Conservation (phyloP, 352 stramenopile genomes). For the Blastocystis sp. region DNA sequence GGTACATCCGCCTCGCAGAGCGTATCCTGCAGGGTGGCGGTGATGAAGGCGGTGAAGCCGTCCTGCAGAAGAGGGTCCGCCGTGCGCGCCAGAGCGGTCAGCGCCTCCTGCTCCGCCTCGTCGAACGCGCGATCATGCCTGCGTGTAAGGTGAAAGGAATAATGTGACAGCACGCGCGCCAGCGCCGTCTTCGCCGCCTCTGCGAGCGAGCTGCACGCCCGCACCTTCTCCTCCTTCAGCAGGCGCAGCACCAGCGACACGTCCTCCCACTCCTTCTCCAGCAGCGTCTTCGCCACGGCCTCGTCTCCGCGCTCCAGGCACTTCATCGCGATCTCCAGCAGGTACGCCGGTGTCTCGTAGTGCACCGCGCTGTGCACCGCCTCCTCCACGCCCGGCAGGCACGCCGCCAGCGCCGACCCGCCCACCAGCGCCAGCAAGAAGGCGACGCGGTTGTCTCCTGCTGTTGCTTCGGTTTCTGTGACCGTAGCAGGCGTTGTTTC, state of each 20-base stretch:
- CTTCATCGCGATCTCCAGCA: neutral
- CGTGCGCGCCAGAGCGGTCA: neutral
- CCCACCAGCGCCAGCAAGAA: slow-evolving; percentile 4
- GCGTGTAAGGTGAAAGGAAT: neutral
- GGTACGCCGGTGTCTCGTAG: neutral
- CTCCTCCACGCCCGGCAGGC: neutral
- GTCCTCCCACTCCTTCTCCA: neutral
- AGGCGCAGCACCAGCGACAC: neutral
- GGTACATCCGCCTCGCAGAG: neutral
- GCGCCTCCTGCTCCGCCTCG: neutral
- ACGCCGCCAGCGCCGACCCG: neutral
- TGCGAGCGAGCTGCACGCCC: neutral
- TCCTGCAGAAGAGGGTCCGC: neutral
- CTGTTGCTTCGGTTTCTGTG: too few relatives aligned
- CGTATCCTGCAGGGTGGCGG: neutral
- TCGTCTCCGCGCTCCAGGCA: neutral
- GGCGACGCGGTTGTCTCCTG: slow-evolving; percentile 10
- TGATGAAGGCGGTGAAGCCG: neutral
- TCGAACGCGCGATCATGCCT: neutral
- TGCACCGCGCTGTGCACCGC: neutral
- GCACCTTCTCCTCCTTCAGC: neutral
- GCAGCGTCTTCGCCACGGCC: neutral
- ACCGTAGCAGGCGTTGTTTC: too few relatives aligned
- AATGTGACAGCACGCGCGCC: neutral
- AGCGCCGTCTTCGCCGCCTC: neutral